Percentiles rank a stretch among this genome's conserved stretches.
phyloP scores from a whole-genome alignment of 2,329 filamentous ascomycete species.

The Beauveria sp. region DNA sequence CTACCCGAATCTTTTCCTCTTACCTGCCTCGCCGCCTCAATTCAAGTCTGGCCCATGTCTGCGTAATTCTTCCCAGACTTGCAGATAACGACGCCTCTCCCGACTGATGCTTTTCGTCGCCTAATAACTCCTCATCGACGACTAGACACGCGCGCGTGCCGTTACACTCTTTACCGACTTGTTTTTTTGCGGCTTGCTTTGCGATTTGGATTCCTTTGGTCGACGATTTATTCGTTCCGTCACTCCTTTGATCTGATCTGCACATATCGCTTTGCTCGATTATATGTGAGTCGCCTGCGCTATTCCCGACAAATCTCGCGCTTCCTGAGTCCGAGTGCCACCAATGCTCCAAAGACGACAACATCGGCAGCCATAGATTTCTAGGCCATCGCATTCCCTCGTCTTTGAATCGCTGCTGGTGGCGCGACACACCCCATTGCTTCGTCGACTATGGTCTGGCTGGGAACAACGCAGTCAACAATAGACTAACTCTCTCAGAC shows the following conservation, averaged over 20 bases:
- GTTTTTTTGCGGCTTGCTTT: slow-evolving; percentile 1
- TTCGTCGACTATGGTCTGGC: background rate
- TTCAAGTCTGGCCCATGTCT: slow-evolving; percentile 5
- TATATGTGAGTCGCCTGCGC: slow-evolving; percentile 4
- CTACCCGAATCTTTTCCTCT: background rate
- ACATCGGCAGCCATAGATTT: too few relatives aligned
- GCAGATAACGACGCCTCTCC: background rate
- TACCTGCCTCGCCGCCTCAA: background rate
- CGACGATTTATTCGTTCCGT: slow-evolving; percentile 10
- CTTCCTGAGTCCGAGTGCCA: background rate
- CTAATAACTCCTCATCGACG: background rate
- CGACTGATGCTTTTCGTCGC: slow-evolving; percentile 5
- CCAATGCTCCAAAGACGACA: background rate
- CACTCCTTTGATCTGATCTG: slow-evolving; percentile 11
- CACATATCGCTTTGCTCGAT: slow-evolving; percentile 9
- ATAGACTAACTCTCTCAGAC: background rate
- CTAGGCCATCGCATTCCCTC: too few relatives aligned
- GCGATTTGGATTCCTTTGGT: slow-evolving; percentile 1
- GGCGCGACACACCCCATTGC: background rate
- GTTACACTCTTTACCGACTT: slow-evolving; percentile 7
- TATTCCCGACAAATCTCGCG: background rate
- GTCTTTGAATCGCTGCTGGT: background rate
- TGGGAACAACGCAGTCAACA: too few relatives aligned
- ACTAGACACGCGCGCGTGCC: slow-evolving; percentile 5
- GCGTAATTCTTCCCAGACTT: slow-evolving; percentile 7